Percentiles rank a stretch among this genome's conserved stretches.
Evolutionary conservation across 345 rosid species (phyloP).

Genomic region (Hypericum androsaemum): DNA sequence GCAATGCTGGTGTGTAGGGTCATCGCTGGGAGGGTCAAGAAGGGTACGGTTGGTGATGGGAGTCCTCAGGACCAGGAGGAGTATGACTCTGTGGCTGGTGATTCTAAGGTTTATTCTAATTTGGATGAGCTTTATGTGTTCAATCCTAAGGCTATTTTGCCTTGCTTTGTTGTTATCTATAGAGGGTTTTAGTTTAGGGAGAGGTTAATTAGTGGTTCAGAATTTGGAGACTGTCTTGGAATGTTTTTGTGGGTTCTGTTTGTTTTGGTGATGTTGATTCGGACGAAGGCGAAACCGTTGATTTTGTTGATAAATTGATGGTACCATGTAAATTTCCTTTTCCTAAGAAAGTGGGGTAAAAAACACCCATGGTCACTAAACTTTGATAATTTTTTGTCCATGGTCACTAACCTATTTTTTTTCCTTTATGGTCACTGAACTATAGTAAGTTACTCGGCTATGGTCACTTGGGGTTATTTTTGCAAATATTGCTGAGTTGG

Average conservation of each 20-base stretch:
- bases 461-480: no score
- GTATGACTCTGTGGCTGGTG: conserved; percentile 54
- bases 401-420: no score
- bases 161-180: conserved; percentile 77
- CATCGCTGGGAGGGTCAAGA: conserved; percentile 67
- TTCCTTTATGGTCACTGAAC: no score
- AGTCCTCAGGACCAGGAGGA: conserved; percentile 12
- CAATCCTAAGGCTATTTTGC: conserved; percentile 58
- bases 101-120: conserved; percentile 43
- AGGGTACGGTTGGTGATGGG: conserved; percentile 30
- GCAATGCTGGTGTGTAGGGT: conserved; percentile 82
- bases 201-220: background rate
- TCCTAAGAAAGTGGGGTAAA: no score
- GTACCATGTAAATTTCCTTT: no score
- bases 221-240: background rate
- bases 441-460: no score
- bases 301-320: no score
- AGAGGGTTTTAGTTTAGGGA: conserved; percentile 24
- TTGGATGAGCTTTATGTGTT: conserved; percentile 59
- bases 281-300: no score
- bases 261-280: background rate
- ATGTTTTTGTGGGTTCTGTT: conserved; percentile 6
- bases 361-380: no score
- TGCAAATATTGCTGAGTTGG: no score
- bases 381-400: no score